phyloP scores from a whole-genome alignment of 2,329 filamentous ascomycete species.

The Fusarium vanettenii region DNA sequence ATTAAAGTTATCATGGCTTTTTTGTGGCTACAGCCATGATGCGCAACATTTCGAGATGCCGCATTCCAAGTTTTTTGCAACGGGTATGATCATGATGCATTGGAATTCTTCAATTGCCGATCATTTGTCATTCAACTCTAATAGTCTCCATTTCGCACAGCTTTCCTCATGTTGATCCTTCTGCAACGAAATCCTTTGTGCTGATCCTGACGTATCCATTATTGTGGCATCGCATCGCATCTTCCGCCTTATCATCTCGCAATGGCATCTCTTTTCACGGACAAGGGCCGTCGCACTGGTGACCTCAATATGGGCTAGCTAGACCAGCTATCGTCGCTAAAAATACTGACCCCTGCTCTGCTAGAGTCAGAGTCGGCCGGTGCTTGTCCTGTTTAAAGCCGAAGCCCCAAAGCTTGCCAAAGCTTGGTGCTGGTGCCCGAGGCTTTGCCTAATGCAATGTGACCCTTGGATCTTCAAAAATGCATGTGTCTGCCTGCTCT shows the following conservation, averaged over 20 bases:
- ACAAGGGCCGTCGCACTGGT: background rate
- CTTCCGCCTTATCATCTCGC: background rate
- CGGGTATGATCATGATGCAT: background rate
- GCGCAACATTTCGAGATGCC: background rate
- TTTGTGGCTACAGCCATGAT: background rate
- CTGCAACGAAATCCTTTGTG: background rate
- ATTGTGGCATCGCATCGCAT: background rate
- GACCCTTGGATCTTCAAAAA: background rate
- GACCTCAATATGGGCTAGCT: background rate
- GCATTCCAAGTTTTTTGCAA: background rate
- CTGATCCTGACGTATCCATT: background rate
- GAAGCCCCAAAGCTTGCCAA: background rate
- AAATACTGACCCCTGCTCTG: background rate
- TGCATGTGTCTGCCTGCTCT: background rate
- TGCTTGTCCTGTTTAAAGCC: background rate
- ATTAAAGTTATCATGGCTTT: background rate
- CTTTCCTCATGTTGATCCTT: background rate
- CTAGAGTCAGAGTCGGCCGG: background rate
- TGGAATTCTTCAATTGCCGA: background rate
- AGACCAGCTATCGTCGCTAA: background rate
- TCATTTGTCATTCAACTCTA: background rate
- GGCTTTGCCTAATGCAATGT: background rate
- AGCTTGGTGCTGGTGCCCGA: background rate
- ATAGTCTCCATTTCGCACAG: background rate
- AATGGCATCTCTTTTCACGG: background rate